phyloP scores from a whole-genome alignment of 495 filamentous ascomycete genomes.

The Penicillium canescens region DNA sequence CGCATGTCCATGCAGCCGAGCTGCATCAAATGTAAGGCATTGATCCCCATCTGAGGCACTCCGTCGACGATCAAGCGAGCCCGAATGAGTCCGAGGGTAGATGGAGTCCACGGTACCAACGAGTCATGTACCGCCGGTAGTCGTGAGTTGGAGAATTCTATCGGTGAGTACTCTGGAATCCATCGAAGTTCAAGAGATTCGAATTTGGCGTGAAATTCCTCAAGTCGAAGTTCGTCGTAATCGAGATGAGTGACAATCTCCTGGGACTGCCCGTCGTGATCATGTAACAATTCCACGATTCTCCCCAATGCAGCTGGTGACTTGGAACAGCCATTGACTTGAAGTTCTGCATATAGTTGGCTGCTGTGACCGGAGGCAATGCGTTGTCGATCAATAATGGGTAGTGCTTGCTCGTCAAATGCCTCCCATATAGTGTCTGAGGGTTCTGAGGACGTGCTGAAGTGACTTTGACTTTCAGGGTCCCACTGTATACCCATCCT shows the following conservation, averaged over 20 bases:
- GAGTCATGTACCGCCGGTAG: constrained; percentile 10
- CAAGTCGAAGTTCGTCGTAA: background rate
- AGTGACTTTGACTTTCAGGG: constrained; percentile 11
- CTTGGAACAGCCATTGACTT: constrained; percentile 32
- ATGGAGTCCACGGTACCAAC: constrained; percentile 13
- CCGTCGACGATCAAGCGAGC: constrained; percentile 21
- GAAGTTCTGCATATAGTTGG: constrained; percentile 32
- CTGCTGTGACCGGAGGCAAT: constrained; percentile 25
- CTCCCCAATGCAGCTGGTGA: constrained; percentile 24
- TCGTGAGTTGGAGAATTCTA: constrained; percentile 24
- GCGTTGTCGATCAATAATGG: constrained; percentile 29
- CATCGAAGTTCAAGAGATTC: constrained; percentile 27
- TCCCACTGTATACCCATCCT: constrained; percentile 33
- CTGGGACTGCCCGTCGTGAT: constrained; percentile 27
- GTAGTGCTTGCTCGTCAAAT: constrained; percentile 25
- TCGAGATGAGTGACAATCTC: constrained; percentile 12
- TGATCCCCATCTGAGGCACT: constrained; percentile 11
- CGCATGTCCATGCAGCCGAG: constrained; percentile 35
- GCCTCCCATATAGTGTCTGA: constrained; percentile 13
- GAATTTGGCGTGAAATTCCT: background rate
- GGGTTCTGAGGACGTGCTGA: constrained; percentile 4
- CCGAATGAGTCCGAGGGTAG: constrained; percentile 33
- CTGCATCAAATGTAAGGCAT: constrained; percentile 34
- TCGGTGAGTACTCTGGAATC: constrained; percentile 31
- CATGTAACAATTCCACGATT: constrained; percentile 33